Evolutionary conservation across 345 rosid genomes (phyloP).

Genomic region (Pistacia vera): DNA sequence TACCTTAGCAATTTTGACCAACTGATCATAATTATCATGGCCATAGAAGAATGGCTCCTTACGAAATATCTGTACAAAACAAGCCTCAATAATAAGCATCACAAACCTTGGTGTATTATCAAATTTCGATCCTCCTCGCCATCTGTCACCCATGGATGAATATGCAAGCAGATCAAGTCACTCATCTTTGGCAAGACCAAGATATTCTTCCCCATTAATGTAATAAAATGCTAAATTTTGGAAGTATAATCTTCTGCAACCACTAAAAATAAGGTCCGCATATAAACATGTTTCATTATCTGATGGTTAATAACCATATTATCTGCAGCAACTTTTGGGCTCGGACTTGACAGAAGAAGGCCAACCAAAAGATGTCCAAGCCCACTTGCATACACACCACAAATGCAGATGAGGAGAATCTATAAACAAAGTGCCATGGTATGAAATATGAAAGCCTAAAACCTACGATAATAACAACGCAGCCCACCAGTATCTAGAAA

Average conservation of each 20-base stretch:
- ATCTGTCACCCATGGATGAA: constrained; percentile 33
- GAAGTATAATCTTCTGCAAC: background rate
- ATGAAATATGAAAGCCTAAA: constrained; percentile 8
- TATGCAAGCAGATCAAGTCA: constrained; percentile 33
- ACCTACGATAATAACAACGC: background rate
- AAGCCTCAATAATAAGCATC: constrained; percentile 37
- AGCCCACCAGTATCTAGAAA: constrained; percentile 8
- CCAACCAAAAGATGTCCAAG: constrained; percentile 1
- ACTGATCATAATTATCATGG: constrained; percentile 96
- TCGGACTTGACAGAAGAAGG: background rate
- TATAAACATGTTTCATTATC: constrained; percentile 5
- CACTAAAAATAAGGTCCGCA: background rate
- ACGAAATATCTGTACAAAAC: constrained; percentile 80
- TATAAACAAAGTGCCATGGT: constrained; percentile 1
- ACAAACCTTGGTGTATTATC: constrained; percentile 18
- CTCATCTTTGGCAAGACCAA: constrained; percentile 20
- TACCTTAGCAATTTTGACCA: constrained; percentile 98
- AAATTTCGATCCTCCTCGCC: constrained; percentile 27
- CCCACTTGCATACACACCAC: constrained; percentile 28
- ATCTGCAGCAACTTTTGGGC: constrained; percentile 2
- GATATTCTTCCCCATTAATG: constrained; percentile 16
- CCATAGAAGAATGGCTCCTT: constrained; percentile 99
- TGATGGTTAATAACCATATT: background rate
- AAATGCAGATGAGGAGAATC: constrained; percentile 21
- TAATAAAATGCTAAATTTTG: constrained; percentile 6